Evolutionary conservation across 352 stramenopile genomes (phyloP), one percentile per base, ranked within the genome.

Genomic region (Globisporangium rhizosaccharum): DNA sequence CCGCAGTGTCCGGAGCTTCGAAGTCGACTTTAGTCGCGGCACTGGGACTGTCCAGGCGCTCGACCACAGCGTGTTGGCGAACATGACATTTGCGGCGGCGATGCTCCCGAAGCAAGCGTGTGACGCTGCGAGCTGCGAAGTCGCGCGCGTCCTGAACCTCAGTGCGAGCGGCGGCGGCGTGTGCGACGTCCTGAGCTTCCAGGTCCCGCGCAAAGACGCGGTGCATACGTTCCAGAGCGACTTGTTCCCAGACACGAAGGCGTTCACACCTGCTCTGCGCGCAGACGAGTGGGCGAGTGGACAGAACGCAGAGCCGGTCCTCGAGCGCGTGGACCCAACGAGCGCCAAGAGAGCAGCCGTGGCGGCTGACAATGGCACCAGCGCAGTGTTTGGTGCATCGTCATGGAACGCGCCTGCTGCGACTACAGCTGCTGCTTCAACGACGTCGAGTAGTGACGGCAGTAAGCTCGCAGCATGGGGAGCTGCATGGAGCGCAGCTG

Each of bases 221-320:
- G 60, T 52, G 12, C 79, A 75, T 47, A 65, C 76, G 50, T 93
- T 92, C 62, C 84, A 93, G 59, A 75, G 63, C 45, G 84, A 93
- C 63, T 72, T 93, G 70, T 93, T 85, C 66, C 84, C 82, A 0
- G 67, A 87, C 25, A 90, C 82, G 12, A 57, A 67, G 28, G 67
- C 72, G 3, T 30, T 58, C 42, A 67, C 59, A 55, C 48, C 81
- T 2, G 72, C 84, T 6, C 54, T 90, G 47, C 75, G 54, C 18
- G 49, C 69, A 7, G 51, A 55, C 1, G 67, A 87, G 45, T 93
- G 82, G 82, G 49, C 33, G 9, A 59, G 54, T 7, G 78, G 79
- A 8, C 23, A 50, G 25, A 80, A 85, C 49, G 74, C 76, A 6
- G 57, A 73, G 41, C 83, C 81, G 0, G 33, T 79, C 18, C 41